phyloP scores from a whole-genome alignment of 805 yeast genomes.

The Ogataea paraovalis region DNA sequence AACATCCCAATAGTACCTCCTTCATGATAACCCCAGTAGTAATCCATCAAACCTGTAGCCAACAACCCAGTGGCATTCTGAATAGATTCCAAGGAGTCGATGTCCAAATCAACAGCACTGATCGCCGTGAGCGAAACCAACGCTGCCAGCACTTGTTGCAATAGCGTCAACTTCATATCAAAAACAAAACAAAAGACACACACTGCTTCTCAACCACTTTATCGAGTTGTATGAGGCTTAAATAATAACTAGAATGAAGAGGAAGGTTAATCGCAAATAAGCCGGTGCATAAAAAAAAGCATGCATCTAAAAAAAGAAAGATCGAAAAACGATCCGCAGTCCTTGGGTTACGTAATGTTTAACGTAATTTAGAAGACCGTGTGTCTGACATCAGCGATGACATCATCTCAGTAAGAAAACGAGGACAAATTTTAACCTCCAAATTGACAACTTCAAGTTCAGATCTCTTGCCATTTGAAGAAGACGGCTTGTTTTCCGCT shows the following conservation, averaged over 20 bases:
- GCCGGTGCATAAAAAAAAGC: too few relatives aligned
- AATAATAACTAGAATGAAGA: too few relatives aligned
- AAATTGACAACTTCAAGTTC: neutral
- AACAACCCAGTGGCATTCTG: slow-evolving; percentile 47
- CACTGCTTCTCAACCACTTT: too few relatives aligned
- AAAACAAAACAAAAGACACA: neutral
- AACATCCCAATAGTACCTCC: slow-evolving; percentile 91
- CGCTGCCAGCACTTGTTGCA: neutral
- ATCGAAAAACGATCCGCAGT: too few relatives aligned
- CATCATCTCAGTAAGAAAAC: too few relatives aligned
- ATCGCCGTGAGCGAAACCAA: neutral
- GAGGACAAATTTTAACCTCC: neutral
- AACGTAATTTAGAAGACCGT: neutral
- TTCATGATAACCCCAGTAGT: slow-evolving; percentile 55
- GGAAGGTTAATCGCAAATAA: too few relatives aligned
- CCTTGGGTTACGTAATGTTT: neutral
- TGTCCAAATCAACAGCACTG: slow-evolving; percentile 29
- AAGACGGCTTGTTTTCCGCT: too few relatives aligned
- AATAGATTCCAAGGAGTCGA: slow-evolving; percentile 42
- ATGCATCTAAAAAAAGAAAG: neutral
- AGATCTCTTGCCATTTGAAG: neutral
- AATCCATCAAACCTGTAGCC: slow-evolving; percentile 61
- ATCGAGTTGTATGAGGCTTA: too few relatives aligned
- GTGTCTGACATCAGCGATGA: too few relatives aligned
- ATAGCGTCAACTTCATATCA: neutral